Base-by-base conservation (phyloP, 352 stramenopile genomes). In the Phytophthora constricta region DNA sequence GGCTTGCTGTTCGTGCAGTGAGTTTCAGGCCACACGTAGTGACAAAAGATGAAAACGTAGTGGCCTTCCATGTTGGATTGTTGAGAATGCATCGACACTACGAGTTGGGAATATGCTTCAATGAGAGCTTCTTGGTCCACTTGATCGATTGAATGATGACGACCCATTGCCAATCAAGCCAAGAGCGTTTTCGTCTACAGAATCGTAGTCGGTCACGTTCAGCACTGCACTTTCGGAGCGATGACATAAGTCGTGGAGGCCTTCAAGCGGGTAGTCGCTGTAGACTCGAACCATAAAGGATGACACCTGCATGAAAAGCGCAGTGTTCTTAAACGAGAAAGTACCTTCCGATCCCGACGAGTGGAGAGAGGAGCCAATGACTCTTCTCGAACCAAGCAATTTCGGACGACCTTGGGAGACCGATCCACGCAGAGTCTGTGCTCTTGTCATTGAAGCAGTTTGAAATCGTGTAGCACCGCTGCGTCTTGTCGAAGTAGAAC, bases 221-320 rank as follows among this genome's bases (percentile, higher is more conserved):
- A 28, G 27, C 25, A 19, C 27, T 42, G 48, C 48, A 41, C n/a
- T 43, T 11, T 55, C 48, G 48, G n/a, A n/a, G n/a, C n/a, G n/a
- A n/a, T n/a, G n/a, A n/a, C n/a, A n/a, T n/a, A n/a, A n/a, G n/a
- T 55, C 25, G 27, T 27, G 42, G 27, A 37, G 31, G 31, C 13
- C 31, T 37, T 13, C 31, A 13, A 37, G 31, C 31, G 7, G 31
- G 7, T 37, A 37, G 13, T 37, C 13, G 7, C 31, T 37, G 31
- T 37, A 37, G 7, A 13, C 31, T 13, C 31, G 7, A 7, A 13
- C 31, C 31, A 37, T 13, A 13, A 37, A 37, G 31, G 7, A 37
- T 13, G 31, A 37, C 31, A 37, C 31, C 31, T 37, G 13, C 7
- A 37, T 37, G 31, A 13, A 37, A 7, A 37, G 13, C 5, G 31